phyloP scores from a whole-genome alignment of 148 eudicot species.

The Rhododendron mucronatum region DNA sequence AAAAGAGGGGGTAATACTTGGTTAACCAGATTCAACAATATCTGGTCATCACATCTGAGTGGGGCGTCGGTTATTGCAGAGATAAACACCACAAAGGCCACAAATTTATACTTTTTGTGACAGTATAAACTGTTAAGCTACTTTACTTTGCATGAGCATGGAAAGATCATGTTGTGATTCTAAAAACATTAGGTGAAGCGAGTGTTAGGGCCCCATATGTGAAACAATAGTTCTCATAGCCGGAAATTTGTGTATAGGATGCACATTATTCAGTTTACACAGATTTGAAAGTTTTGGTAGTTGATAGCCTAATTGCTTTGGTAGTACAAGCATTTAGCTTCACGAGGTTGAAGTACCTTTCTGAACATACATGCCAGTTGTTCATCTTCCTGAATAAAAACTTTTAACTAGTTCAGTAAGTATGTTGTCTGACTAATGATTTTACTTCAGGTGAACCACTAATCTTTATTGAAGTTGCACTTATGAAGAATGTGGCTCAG shows the following conservation, averaged over 20 bases:
- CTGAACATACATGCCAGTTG: not conserved
- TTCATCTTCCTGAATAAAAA: not conserved
- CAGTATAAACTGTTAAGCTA: not conserved
- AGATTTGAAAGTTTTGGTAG: not conserved
- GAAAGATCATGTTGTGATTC: not conserved
- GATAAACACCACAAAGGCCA: not conserved
- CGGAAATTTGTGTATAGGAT: not conserved
- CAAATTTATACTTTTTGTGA: not conserved
- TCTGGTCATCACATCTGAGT: not conserved
- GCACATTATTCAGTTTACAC: not conserved
- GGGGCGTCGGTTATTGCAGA: not conserved
- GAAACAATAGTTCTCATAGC: not conserved
- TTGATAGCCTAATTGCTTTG: not conserved
- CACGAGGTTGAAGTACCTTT: not conserved
- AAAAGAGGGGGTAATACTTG: not conserved
- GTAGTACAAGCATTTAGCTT: not conserved
- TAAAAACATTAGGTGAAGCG: not conserved
- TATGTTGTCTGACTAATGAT: conserved; percentile 3
- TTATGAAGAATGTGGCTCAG: conserved; percentile 65
- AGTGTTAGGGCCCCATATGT: not conserved
- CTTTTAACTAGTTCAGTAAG: conserved; percentile 1
- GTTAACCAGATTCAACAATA: not conserved
- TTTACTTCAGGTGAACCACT: conserved; percentile 82
- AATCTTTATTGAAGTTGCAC: conserved; percentile 97
- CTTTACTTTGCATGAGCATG: not conserved